A percentile compares a stretch with the other conserved stretches of the same genome.
Evolutionary conservation across 1,284 basidiomycete genomes (phyloP).

Genomic region (Ceratobasidium sp.): DNA sequence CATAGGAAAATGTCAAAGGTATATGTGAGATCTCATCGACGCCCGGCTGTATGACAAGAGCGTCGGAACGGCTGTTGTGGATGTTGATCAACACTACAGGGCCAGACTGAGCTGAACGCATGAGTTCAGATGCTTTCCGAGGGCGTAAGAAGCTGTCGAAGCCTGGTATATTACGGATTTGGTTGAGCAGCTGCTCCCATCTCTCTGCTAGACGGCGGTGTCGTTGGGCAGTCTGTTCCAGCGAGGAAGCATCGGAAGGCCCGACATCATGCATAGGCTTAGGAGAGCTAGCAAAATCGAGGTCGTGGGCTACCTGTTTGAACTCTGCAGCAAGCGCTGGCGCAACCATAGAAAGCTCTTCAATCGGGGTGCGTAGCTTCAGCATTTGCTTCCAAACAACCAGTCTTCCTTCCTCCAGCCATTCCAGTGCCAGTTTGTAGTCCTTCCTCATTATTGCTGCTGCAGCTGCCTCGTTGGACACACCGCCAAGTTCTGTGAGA

Average conservation of each 20-base stretch:
- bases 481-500: background rate
- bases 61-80: constrained; percentile 30
- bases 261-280: too few species aligned
- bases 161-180: constrained; percentile 34
- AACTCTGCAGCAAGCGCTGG: constrained; percentile 5
- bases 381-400: constrained; percentile 19
- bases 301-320: background rate
- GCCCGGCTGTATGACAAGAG: constrained; percentile 17
- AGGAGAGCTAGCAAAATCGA: background rate
- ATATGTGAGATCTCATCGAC: constrained; percentile 3
- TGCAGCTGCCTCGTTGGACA: constrained; percentile 15
- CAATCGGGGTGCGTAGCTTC: background rate
- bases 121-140: constrained; percentile 4
- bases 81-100: constrained; percentile 43
- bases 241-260: background rate
- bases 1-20: background rate
- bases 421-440: constrained; percentile 4
- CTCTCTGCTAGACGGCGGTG: constrained; percentile 11
- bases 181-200: constrained; percentile 36
- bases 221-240: background rate
- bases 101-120: constrained; percentile 14
- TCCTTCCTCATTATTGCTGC: constrained; percentile 1
- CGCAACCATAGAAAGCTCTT: background rate
- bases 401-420: constrained; percentile 17
- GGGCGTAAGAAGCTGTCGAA: constrained; percentile 43